Base-by-base conservation (phyloP, 768 basidiomycete genomes). In the Rhizopogon sp. region DNA sequence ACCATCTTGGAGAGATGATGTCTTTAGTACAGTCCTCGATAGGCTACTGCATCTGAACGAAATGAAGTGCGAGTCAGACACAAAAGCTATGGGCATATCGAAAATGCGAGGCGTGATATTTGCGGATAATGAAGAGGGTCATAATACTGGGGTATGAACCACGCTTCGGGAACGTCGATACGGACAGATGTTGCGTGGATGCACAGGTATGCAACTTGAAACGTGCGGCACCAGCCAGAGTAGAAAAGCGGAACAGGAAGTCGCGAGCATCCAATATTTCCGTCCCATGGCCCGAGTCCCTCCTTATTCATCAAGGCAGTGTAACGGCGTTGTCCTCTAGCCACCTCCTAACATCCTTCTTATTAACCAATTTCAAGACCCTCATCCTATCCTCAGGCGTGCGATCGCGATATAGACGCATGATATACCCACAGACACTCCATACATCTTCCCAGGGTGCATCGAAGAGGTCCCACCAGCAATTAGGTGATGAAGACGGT, bases 401-500 rank as follows among this genome's bases (percentile, higher is more conserved):
- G 50, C 85, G 76, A 46, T 75, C 66, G 4, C 84, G 77, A 66
- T 90, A 98, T 3, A 98, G 72, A 40, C 87, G 78, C 88, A 91
- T 89, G 50, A 96, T 80, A 62, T 80, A 78, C n/a, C 91, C 93
- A 56, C 86, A 86, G 7, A 94, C 84, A 60, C 77, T 83, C 85
- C 88, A 88, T 28, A 97, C 77, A 62, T 97, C 95, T 52, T 93
- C 91, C 83, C 85, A 90, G 0, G 83, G 76, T 0, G 92, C 90
- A 65, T 98, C 97, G 64, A 99, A 99, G 6, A 98, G 76, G 43
- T 89, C 84, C 88, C 90, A 96, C 97, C 97, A 99, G 54, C 84
- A 81, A 53, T 85, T 77, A 0, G 88, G 83, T 10, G 85, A 77
- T 9, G 75, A 72, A 2, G 83, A 84, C 0, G 93, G 92, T 1